Evolutionary conservation across 495 filamentous ascomycete species (phyloP), one percentile per base, ranked within the genome.

Genomic region (Cercophora samala): DNA sequence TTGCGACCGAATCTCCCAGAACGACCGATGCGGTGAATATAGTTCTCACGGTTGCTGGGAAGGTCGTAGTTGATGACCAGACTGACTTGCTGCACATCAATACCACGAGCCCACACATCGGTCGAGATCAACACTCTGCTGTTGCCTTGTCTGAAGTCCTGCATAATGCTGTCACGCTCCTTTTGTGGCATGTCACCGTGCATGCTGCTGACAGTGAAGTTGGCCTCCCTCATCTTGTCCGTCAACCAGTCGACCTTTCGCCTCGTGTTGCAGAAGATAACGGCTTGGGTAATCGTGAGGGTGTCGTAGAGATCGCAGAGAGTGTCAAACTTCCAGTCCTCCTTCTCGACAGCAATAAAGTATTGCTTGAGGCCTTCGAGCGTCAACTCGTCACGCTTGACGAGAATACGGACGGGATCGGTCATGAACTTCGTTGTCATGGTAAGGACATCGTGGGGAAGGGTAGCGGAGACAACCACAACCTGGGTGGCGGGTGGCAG

Each of bases 371-470:
- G 90, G 88, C 95, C 95, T 82, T 99, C 95, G 64, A 99, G 91
- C 72, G 95, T 99, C 80, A 99, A 87, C 80, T 99, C 95, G 77
- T 93, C 96, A 85, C 95, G 94, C 90, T 99, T 99, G 83, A 99
- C 95, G 75, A 99, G 88, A 77, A 99, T 97, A 75, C 96, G 93
- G 78, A 99, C 90, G 64, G 95, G 95, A 83, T 99, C 96, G 74
- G 91, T 93, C 95, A 99, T 99, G 87, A 99, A 99, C 85, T 99
- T 99, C 79, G 95, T 98, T 73, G 95, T 98, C 76, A 99, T 93
- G 84, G 98, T 96, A 65, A 99, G 91, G 64, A 99, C 95, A 75
- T 99, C 96, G 84, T 98, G 92, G 72, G 95, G 95, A 84, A 99
- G 93, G 73, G 95, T 99, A 71, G 95, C 95, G 52, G 94, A 97